Base-by-base conservation (phyloP, 106 monocot species). In the Triglochin maritima region DNA sequence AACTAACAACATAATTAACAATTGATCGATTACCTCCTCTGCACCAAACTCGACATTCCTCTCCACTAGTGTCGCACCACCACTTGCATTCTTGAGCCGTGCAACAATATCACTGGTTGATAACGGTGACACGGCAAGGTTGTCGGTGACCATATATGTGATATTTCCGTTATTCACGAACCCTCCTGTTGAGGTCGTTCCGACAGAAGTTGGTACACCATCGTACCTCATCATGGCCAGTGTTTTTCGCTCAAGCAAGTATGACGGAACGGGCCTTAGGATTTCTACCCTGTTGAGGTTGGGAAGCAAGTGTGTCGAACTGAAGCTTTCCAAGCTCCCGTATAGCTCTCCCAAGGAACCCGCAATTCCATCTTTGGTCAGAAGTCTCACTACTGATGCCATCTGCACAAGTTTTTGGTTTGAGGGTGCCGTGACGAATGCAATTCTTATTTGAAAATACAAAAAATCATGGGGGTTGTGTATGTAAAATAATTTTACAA, bases 161-260 rank as follows among this genome's bases (percentile, higher is more conserved):
- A 43, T 10, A 2, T 65, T 47, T 14, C 49, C 65, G 6, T 49
- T 47, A 46, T 65, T 65, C 7, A 65, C 65, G 7, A n/a, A 65
- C 65, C 65, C 65, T 29, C 29, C 1, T 8, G 16, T 65, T 49
- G 17, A 46, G 6, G n/a, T 4, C 6, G 49, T 17, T 7, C 47
- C 64, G 14, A 48, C 47, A 49, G n/a, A 12, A 6, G 64, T 13
- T 5, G 64, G 64, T 13, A 64, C 8, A 5, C 64, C 64, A 7
- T 64, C 64, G 64, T 64, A 64, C 14, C 64, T 11, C 12, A 64
- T 46, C 64, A 49, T 64, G 14, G 49, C 64, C 4, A 64, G 48
- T 7, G 64, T 64, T 11, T 64, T 47, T 17, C 48, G 47, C 9
- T 15, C 4, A 10, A 14, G 7, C n/a, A 16, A 5, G 4, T 4